phyloP scores from a whole-genome alignment of 2,329 filamentous ascomycete species.

The Helotiales sp. region DNA sequence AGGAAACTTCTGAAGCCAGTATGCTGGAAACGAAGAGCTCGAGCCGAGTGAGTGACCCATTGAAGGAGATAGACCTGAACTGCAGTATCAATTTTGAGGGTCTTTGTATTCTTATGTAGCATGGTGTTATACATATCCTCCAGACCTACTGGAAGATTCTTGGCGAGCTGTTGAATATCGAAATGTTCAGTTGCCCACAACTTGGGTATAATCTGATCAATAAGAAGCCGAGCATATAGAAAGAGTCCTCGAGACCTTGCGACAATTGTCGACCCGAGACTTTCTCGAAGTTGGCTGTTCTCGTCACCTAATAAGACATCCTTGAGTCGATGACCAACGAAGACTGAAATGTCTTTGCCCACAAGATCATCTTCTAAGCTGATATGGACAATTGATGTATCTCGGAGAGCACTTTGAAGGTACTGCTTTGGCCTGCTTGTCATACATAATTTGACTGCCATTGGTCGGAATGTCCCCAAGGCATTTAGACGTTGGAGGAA shows the following conservation, averaged over 20 bases:
- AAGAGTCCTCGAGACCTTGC: constrained; percentile 23
- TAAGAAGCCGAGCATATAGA: constrained; percentile 24
- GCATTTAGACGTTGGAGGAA: constrained; percentile 38
- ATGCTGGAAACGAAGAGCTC: constrained; percentile 23
- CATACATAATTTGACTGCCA: constrained; percentile 41
- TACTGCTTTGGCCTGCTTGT: constrained; percentile 42
- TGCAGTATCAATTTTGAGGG: not conserved
- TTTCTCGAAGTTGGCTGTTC: constrained; percentile 6
- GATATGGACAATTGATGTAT: constrained; percentile 39
- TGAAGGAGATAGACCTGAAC: constrained; percentile 25
- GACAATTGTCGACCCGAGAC: not conserved
- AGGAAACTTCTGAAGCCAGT: constrained; percentile 7
- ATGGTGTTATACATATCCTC: constrained; percentile 31
- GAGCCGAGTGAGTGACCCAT: constrained; percentile 25
- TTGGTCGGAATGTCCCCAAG: constrained; percentile 34
- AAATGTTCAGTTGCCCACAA: constrained; percentile 1
- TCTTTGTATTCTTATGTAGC: constrained; percentile 17
- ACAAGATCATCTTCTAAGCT: constrained; percentile 31
- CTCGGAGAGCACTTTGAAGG: constrained; percentile 31
- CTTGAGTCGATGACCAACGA: constrained; percentile 10
- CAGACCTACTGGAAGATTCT: constrained; percentile 22
- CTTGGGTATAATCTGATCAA: constrained; percentile 26
- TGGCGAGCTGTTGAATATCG: constrained; percentile 11
- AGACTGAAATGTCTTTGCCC: constrained; percentile 35
- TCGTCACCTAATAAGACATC: constrained; percentile 1